Percentiles rank a stretch among this genome's conserved stretches.
phyloP scores from a whole-genome alignment of 768 basidiomycete genomes.

The Suillus plorans region DNA sequence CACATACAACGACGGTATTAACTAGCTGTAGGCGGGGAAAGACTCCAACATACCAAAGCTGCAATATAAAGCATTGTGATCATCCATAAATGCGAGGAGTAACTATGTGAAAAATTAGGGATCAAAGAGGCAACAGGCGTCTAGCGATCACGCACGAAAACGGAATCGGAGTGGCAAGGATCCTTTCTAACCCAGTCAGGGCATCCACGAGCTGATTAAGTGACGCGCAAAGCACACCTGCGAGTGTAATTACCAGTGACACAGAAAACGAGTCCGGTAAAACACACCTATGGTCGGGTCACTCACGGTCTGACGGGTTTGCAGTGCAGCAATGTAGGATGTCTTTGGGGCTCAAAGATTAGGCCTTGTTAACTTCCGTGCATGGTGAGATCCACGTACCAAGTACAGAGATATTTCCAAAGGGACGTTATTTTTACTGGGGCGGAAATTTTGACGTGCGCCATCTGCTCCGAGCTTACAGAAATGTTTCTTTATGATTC shows the following conservation, averaged over 20 bases:
- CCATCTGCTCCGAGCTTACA: neutral
- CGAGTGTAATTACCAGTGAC: neutral
- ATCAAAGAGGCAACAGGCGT: neutral
- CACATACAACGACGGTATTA: neutral
- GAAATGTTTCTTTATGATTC: neutral
- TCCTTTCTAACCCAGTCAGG: slow-evolving; percentile 68
- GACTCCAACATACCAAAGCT: slow-evolving; percentile 44
- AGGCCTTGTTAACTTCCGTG: neutral
- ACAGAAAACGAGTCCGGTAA: neutral
- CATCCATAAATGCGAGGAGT: slow-evolving; percentile 65
- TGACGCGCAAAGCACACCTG: slow-evolving; percentile 47
- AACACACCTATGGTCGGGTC: slow-evolving; percentile 58
- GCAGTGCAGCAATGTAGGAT: slow-evolving; percentile 63
- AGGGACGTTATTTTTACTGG: slow-evolving; percentile 53
- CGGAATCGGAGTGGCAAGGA: slow-evolving; percentile 73
- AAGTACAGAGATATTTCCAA: slow-evolving; percentile 69
- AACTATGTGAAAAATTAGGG: slow-evolving; percentile 36
- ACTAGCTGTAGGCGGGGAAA: neutral
- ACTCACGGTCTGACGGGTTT: slow-evolving; percentile 45
- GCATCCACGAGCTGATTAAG: slow-evolving; percentile 60
- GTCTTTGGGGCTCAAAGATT: slow-evolving; percentile 38
- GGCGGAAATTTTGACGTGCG: neutral
- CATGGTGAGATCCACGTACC: slow-evolving; percentile 33
- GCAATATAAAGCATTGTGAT: slow-evolving; percentile 62
- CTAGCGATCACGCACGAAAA: slow-evolving; percentile 47